Base-by-base conservation (phyloP, 2,329 filamentous ascomycete species). In the Colletotrichum scovillei region DNA sequence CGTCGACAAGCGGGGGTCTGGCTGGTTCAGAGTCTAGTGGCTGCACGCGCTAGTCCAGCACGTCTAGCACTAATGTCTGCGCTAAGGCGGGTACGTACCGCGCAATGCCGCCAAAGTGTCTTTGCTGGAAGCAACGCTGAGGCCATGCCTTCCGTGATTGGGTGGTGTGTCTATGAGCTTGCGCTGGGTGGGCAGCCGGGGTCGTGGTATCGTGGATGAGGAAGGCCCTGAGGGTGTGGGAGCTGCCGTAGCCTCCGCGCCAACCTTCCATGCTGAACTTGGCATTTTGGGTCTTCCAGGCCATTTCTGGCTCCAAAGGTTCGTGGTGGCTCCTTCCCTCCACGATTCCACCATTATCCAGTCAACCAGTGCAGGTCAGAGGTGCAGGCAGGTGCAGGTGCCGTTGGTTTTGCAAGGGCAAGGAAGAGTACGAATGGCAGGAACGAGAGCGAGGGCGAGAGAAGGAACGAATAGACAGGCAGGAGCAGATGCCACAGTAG, bases 1-100 rank as follows among this genome's bases (percentile, higher is more conserved):
- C 73, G 73, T 75, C 71, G 62, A 53, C 66, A 75, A 46, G 70
- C 62, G 57, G 63, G 72, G 72, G 63, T 65, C 49, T 58, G 35
- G 56, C 67, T 67, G 68, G 68, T 59, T 71, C 57, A 52, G 19
- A 56, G 42, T 66, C 8, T 6, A 58, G 67, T 38, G 46, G 56
- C 32, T 65, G 53, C 52, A 52, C 22, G 38, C 62, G 32, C 67
- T 42, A 66, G n/a, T 24, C 11, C 14, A 22, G 28, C 67, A 24
- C 69, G 11, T 55, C 16, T 8, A 22, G 38, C 67, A 24, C 64
- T 62, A 56, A 9, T 7, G 19, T 16, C 5, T 7, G 19, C 55
- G 38, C 62, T 56, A 57, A 56, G 38, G 14, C 1, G 5, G 52
- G 14, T 63, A 74, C 69, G 72, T 73, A 69, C 32, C 52, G 22